Conservation (phyloP, 78 protist species). For the Tieghemostelium lacteum region DNA sequence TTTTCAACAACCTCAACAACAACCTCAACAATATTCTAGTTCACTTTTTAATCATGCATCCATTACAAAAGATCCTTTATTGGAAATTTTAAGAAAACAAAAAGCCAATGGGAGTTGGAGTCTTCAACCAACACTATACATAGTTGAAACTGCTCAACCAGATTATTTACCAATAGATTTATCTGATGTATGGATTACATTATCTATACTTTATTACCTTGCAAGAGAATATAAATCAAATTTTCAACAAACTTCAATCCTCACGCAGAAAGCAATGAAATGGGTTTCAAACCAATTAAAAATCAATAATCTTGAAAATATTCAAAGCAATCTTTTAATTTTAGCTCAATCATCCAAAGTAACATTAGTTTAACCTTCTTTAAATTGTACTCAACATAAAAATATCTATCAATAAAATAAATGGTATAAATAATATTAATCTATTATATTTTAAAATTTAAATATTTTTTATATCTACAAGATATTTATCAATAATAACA, state of each 20-base stretch:
- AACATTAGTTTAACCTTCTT: too few relatives aligned
- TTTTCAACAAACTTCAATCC: neutral
- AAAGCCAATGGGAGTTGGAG: neutral
- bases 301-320: neutral
- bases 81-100: neutral
- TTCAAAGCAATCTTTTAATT: too few relatives aligned
- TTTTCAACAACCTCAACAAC: neutral
- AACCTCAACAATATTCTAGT: too few relatives aligned
- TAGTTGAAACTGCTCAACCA: neutral
- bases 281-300: conserved; percentile 11
- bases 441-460: too few relatives aligned
- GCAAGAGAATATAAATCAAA: neutral
- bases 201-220: neutral
- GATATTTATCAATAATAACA: too few relatives aligned
- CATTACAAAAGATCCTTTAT: neutral
- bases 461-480: too few relatives aligned
- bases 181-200: conserved; percentile 25
- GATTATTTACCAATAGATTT: too few relatives aligned
- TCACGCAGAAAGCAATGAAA: conserved; percentile 20
- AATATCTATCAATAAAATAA: too few relatives aligned
- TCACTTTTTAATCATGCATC: too few relatives aligned
- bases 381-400: too few relatives aligned
- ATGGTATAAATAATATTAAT: too few relatives aligned
- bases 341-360: too few relatives aligned
- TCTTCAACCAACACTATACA: neutral